Evolutionary conservation across 768 basidiomycete genomes (phyloP), one percentile per base, ranked within the genome.

Genomic region (Tremella fuciformis): DNA sequence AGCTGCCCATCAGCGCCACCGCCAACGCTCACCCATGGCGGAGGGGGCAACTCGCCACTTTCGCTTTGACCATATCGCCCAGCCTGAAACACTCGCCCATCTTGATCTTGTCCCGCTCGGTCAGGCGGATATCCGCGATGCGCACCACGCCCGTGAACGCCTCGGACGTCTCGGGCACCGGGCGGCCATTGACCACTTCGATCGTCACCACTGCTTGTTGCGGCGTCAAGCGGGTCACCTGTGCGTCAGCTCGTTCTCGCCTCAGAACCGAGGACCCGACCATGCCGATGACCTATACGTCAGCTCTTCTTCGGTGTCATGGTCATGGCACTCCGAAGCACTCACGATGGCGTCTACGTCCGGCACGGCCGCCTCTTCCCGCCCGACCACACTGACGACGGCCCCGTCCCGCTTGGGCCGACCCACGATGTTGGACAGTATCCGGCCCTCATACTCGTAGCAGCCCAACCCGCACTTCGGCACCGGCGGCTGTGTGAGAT

Each of bases 21-120:
- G n/a, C 42, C 42, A 46, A 15, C n/a, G 8, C 16, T 4, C 15
- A 6, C 6, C 16, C 42, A 58, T 15, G 13, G 8, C 42, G 8
- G 22, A 46, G 22, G 15, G 22, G 15, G 13, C 7, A 13, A 72
- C 75, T 63, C 42, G 77, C 76, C 44, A 78, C 77, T 46, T 69
- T 67, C 2, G 76, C 76, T 55, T 72, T 74, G 37, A 78, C 77
- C 16, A 75, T 58, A 64, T 78, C 77, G 3, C 77, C 77, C 21
- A 78, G 60, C 59, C 76, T 59, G 62, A 78, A 77, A 49, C 75
- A 77, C 41, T 78, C 77, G 11, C 67, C 70, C 62, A 78, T 74
- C 48, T 67, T 71, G 42, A 74, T 59, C 63, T 74, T 74, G 40
- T 74, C 72, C 47, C 72, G 48, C 54, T 74, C 72, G 15, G 69